These are phyloP conservation scores for Tulasnella sp. DNA, from an alignment of 768 basidiomycete genomes.

Conservation along the genomic window DNA sequence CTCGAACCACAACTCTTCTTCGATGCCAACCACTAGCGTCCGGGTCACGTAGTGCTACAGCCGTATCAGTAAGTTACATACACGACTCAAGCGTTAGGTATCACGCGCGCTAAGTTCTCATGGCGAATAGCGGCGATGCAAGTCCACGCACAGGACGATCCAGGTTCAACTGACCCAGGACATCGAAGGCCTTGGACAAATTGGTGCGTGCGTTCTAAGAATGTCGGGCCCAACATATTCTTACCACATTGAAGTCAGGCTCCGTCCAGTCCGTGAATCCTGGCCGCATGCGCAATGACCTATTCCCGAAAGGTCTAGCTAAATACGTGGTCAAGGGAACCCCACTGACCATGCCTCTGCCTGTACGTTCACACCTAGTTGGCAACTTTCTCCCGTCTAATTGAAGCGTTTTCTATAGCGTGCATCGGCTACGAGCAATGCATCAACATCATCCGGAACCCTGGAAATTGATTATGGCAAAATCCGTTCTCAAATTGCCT, in stretches of 20 bases:
- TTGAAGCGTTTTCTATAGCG: background rate
- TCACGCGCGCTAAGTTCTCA: background rate
- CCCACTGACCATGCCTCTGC: background rate
- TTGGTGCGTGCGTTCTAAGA: background rate
- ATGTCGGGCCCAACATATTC: background rate
- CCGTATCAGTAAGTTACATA: background rate
- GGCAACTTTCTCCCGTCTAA: background rate
- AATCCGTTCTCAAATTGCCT: constrained; percentile 4
- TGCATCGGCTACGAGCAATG: background rate
- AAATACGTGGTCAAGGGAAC: constrained; percentile 26
- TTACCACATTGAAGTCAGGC: background rate
- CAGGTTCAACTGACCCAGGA: constrained; percentile 4
- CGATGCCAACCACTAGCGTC: background rate
- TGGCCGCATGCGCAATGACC: constrained; percentile 27
- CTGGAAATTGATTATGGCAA: constrained; percentile 12
- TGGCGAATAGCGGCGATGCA: background rate
- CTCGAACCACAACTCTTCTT: background rate
- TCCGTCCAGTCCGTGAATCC: constrained; percentile 25
- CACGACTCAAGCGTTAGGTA: background rate
- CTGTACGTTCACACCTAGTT: background rate
- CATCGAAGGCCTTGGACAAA: background rate
- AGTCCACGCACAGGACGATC: background rate
- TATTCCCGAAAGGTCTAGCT: constrained; percentile 24
- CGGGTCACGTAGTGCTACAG: background rate
- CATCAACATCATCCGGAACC: background rate